Evolutionary conservation across 192 early-diverging fungal species (phyloP), one percentile per base, ranked within the genome.

Genomic region (Phycomyces blakesleeanus): DNA sequence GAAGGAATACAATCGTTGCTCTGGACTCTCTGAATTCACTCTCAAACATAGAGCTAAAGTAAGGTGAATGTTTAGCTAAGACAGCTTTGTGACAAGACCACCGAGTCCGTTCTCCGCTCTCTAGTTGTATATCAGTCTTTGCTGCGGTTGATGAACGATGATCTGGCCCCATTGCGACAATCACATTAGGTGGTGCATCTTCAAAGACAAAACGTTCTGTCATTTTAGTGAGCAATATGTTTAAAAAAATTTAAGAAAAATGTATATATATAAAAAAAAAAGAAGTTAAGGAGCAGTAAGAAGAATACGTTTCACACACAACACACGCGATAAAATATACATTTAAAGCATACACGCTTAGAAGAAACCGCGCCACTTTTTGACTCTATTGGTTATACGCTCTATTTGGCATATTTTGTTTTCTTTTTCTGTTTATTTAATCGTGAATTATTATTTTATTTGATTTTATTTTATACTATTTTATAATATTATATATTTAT

Each of bases 11-110:
- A 51, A 66, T 65, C 15, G 62, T 40, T 5, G 72, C 61, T 9
- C 52, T 57, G 21, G 62, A 47, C 27, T 74, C 72, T 7, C 42
- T 40, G 56, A 74, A 74, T 29, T 65, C 50, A 8, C 49, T 57
- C 8, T 55, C 60, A 44, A 74, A 74, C 44, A 74, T 69, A 14
- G 72, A 61, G n/a, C 47, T 39, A 47, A 74, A 74, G 40, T 74
- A 74, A 14, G 51, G 21, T 0, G 72, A 74, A 6, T 61, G 25
- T 29, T 39, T 21, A 12, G 24, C 42, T 9, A 68, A 15, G 0
- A 68, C 42, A 55, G 51, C 14, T 49, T 61, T 60, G 34, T 68
- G 66, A 7, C 66, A 68, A 14, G 57, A 21, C 66, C 66, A 68
- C 0, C 52, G 51, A 15, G 37, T 63, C 15, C 51, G n/a, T n/a